Percentiles rank a stretch among this genome's conserved stretches.
Conservation (phyloP, 31 red algal species). For the Pterothamnion heteromorphum region DNA sequence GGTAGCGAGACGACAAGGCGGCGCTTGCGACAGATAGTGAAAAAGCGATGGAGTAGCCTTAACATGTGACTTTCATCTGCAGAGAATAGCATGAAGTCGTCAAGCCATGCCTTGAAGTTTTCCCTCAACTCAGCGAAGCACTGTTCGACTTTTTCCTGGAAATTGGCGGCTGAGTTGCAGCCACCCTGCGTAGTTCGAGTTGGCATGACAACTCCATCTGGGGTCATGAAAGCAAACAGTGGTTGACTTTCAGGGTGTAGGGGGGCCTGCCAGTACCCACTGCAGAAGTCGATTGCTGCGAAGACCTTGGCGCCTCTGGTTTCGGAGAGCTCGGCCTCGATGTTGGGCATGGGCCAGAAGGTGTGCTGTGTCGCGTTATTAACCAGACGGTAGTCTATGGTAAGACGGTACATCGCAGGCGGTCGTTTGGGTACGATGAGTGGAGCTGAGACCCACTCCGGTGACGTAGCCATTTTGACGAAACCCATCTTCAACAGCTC, state of each 20-base stretch:
- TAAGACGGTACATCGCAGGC: neutral
- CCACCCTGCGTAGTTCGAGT: slow-evolving; percentile 40
- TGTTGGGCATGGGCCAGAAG: slow-evolving; percentile 24
- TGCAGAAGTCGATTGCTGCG: slow-evolving; percentile 32
- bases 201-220: slow-evolving; percentile 12
- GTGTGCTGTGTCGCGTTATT: neutral
- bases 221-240: slow-evolving; percentile 37
- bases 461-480: neutral
- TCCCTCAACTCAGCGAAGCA: neutral
- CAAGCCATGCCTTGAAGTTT: slow-evolving; percentile 46
- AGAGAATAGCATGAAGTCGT: slow-evolving; percentile 47
- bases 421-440: slow-evolving; percentile 31
- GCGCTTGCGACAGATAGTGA: neutral
- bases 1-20: slow-evolving; percentile 21
- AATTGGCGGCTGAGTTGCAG: neutral
- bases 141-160: neutral
- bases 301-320: neutral
- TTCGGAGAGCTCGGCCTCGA: slow-evolving; percentile 33
- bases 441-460: slow-evolving; percentile 41
- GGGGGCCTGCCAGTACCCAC: slow-evolving; percentile 50
- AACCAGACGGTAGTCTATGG: slow-evolving; percentile 18
- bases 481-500: slow-evolving; percentile 32
- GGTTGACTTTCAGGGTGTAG: neutral
- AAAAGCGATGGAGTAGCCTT: neutral
- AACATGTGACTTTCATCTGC: neutral